A percentile compares a stretch with the other conserved stretches of the same genome.
Evolutionary conservation across 140 eudicot genomes (phyloP).

Genomic region (Oenanthe javanica): DNA sequence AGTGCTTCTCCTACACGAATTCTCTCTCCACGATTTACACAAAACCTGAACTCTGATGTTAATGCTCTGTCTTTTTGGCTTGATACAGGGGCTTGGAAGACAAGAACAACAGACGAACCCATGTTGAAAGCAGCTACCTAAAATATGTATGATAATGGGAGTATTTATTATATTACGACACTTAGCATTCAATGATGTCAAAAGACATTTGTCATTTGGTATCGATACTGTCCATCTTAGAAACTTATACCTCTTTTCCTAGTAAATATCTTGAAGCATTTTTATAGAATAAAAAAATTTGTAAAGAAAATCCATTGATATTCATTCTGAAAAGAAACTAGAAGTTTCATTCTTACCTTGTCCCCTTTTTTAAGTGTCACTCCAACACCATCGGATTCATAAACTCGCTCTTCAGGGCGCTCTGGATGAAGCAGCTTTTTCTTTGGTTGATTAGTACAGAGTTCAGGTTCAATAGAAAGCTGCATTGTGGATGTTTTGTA

Average conservation of each 20-base stretch:
- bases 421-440: constrained; percentile 67
- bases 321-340: not conserved
- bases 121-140: constrained; percentile 94
- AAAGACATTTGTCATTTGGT: not conserved
- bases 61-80: constrained; percentile 21
- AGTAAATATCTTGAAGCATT: too few relatives aligned
- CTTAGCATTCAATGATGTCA: not conserved
- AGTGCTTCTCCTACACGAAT: constrained; percentile 82
- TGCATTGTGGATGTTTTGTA: constrained; percentile 27
- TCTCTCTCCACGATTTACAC: constrained; percentile 65
- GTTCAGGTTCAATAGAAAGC: constrained; percentile 75
- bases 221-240: not conserved
- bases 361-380: constrained; percentile 77
- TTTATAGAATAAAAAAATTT: not conserved
- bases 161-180: not conserved
- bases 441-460: constrained; percentile 64
- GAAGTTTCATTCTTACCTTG: constrained; percentile 44
- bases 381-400: constrained; percentile 65
- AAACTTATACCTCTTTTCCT: not conserved
- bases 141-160: not conserved
- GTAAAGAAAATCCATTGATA: not conserved
- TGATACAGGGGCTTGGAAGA: constrained; percentile 71
- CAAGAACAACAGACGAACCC: constrained; percentile 94
- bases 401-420: constrained; percentile 66
- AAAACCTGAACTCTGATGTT: constrained; percentile 61